Evolutionary conservation across 257 asterid genomes (phyloP).

Genomic region (Solanum ossicruentum): DNA sequence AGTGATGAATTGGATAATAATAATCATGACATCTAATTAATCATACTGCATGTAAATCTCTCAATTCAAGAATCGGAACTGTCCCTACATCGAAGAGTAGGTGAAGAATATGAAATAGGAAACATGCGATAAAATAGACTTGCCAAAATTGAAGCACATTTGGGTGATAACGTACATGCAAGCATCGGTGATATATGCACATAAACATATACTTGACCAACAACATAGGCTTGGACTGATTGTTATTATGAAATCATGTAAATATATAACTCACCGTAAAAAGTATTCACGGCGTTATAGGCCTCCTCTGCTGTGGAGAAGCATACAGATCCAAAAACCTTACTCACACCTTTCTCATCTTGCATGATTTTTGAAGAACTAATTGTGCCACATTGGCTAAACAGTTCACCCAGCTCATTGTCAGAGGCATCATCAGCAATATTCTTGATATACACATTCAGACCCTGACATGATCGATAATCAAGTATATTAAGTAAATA

Average conservation of each 20-base stretch:
- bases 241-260: background rate
- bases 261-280: slow-evolving; percentile 21
- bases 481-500: slow-evolving; percentile 22
- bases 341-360: slow-evolving; percentile 41
- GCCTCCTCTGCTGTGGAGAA: slow-evolving; percentile 56
- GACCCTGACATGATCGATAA: slow-evolving; percentile 41
- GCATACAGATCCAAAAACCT: slow-evolving; percentile 72
- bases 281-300: slow-evolving; percentile 40
- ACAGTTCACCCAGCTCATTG: slow-evolving; percentile 37
- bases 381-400: slow-evolving; percentile 47
- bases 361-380: slow-evolving; percentile 30
- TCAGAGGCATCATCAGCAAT: slow-evolving; percentile 45
- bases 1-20: background rate
- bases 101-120: background rate
- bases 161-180: background rate
- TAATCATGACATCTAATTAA: background rate
- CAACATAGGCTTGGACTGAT: background rate
- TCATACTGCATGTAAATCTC: background rate
- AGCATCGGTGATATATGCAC: background rate
- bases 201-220: background rate
- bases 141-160: background rate
- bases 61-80: background rate
- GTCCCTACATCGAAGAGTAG: background rate
- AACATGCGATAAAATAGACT: background rate
- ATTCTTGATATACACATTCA: slow-evolving; percentile 62